A percentile compares a stretch with the other conserved stretches of the same genome.
phyloP scores from a whole-genome alignment of 371 early-diverging fungal species.

The Synchytrium microbalum region DNA sequence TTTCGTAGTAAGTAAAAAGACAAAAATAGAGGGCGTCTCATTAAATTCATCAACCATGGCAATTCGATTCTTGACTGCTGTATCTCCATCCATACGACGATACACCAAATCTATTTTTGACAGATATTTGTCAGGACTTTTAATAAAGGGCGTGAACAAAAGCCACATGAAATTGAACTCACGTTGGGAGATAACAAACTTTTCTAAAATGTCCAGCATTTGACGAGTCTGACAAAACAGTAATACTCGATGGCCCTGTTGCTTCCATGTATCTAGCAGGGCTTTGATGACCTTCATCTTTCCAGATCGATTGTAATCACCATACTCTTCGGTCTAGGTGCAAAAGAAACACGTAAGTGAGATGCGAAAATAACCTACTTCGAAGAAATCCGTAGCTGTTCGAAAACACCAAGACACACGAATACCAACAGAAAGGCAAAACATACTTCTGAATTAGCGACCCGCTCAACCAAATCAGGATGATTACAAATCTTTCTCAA shows the following conservation, averaged over 20 bases:
- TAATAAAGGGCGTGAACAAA: constrained; percentile 11
- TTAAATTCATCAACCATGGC: constrained; percentile 87
- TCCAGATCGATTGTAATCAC: constrained; percentile 57
- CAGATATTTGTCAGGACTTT: constrained; percentile 6
- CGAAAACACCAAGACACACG: background rate
- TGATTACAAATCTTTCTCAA: constrained; percentile 98
- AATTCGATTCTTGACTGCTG: constrained; percentile 73
- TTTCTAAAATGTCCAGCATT: constrained; percentile 92
- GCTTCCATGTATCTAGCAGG: constrained; percentile 78
- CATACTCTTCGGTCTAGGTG: constrained; percentile 49
- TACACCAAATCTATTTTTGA: constrained; percentile 46
- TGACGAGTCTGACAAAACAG: constrained; percentile 94
- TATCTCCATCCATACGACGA: constrained; percentile 93
- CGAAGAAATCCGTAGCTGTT: background rate
- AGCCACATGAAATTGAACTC: constrained; percentile 9
- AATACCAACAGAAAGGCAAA: constrained; percentile 8
- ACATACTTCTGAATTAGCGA: constrained; percentile 4
- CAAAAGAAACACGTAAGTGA: background rate
- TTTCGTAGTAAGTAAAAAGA: constrained; percentile 94
- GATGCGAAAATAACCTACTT: background rate
- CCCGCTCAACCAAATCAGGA: constrained; percentile 62
- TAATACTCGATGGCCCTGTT: constrained; percentile 77
- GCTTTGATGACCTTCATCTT: constrained; percentile 85
- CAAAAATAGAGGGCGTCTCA: constrained; percentile 51
- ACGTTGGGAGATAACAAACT: constrained; percentile 42